These are phyloP conservation scores for Phytophthora hibernalis DNA, from an alignment of 352 stramenopile genomes.

Conservation along the genomic window DNA sequence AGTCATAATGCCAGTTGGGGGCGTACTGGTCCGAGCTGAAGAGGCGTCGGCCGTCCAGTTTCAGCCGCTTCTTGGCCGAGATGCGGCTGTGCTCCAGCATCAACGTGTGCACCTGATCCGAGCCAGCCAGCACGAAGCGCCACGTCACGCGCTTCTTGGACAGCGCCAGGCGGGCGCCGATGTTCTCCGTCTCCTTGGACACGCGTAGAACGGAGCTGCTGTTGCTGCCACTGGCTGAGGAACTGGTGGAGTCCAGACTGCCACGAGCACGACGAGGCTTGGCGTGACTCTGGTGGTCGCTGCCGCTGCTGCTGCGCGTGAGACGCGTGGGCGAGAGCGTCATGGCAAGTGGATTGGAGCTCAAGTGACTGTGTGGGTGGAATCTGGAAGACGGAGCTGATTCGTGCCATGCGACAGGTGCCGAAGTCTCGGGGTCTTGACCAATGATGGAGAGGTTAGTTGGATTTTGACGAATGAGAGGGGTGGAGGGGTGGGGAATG, in stretches of 20 bases:
- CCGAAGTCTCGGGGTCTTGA: slow-evolving; percentile 7
- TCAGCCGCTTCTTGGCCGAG: slow-evolving; percentile 84
- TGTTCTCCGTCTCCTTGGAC: slow-evolving; percentile 82
- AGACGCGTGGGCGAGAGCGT: slow-evolving; percentile 53
- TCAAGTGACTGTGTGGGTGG: background rate
- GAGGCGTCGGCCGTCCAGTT: slow-evolving; percentile 78
- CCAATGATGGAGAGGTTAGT: slow-evolving; percentile 10
- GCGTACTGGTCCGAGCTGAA: slow-evolving; percentile 76
- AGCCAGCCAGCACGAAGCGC: slow-evolving; percentile 81
- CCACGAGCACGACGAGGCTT: slow-evolving; percentile 42
- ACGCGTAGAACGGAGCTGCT: slow-evolving; percentile 65
- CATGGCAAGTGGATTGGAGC: slow-evolving; percentile 31
- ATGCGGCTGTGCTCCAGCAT: slow-evolving; percentile 88
- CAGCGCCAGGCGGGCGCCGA: slow-evolving; percentile 76
- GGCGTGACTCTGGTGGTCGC: slow-evolving; percentile 22
- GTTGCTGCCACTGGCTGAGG: slow-evolving; percentile 25
- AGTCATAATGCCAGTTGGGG: slow-evolving; percentile 84
- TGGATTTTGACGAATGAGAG: slow-evolving; percentile 16
- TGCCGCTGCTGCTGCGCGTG: slow-evolving; percentile 24
- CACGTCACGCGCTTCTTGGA: slow-evolving; percentile 90
- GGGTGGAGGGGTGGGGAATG: background rate
- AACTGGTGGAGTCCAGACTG: slow-evolving; percentile 41
- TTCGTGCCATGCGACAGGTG: slow-evolving; percentile 16
- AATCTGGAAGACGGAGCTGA: slow-evolving; percentile 22
- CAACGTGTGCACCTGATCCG: slow-evolving; percentile 83